Conservation (phyloP, 2,329 filamentous ascomycete species). For the Fusarium lyarnte region DNA sequence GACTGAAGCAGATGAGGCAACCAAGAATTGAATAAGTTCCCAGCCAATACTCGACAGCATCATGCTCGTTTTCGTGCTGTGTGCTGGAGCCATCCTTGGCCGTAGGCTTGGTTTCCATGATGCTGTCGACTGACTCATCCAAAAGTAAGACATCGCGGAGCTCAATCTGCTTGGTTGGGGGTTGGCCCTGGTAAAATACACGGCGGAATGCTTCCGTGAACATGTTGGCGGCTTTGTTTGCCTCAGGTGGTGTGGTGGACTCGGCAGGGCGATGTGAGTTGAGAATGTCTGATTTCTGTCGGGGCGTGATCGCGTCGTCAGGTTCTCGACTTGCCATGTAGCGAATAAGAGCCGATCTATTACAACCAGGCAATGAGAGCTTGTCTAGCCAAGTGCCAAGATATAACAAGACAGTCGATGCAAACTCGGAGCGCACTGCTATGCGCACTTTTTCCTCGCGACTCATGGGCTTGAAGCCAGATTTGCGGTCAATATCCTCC, state of each 20-base stretch:
- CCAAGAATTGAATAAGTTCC: slow-evolving; percentile 65
- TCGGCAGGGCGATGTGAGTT: slow-evolving; percentile 57
- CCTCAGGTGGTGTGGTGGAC: slow-evolving; percentile 51
- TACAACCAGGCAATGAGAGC: slow-evolving; percentile 61
- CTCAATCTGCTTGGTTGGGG: slow-evolving; percentile 53
- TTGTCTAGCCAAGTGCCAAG: slow-evolving; percentile 63
- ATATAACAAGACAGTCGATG: slow-evolving; percentile 62
- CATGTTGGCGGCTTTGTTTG: slow-evolving; percentile 55
- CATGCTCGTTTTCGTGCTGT: slow-evolving; percentile 50
- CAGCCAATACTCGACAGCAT: slow-evolving; percentile 58
- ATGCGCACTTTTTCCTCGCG: slow-evolving; percentile 61
- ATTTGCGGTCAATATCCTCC: slow-evolving; percentile 66
- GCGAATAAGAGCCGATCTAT: slow-evolving; percentile 61
- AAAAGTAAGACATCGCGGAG: slow-evolving; percentile 63
- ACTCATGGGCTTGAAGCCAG: slow-evolving; percentile 65
- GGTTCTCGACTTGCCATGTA: slow-evolving; percentile 62
- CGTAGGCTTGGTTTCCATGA: slow-evolving; percentile 63
- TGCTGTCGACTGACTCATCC: slow-evolving; percentile 63
- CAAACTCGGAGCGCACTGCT: slow-evolving; percentile 62
- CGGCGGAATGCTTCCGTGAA: slow-evolving; percentile 67
- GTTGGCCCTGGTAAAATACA: slow-evolving; percentile 56
- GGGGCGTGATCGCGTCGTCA: slow-evolving; percentile 61
- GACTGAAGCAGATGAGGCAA: slow-evolving; percentile 67
- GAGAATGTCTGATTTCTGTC: slow-evolving; percentile 63
- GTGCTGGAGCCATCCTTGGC: slow-evolving; percentile 55